Percentiles rank a stretch among this genome's conserved stretches.
phyloP scores from a whole-genome alignment of 2,329 filamentous ascomycete species.

The Pseudogymnoascus pannorum region DNA sequence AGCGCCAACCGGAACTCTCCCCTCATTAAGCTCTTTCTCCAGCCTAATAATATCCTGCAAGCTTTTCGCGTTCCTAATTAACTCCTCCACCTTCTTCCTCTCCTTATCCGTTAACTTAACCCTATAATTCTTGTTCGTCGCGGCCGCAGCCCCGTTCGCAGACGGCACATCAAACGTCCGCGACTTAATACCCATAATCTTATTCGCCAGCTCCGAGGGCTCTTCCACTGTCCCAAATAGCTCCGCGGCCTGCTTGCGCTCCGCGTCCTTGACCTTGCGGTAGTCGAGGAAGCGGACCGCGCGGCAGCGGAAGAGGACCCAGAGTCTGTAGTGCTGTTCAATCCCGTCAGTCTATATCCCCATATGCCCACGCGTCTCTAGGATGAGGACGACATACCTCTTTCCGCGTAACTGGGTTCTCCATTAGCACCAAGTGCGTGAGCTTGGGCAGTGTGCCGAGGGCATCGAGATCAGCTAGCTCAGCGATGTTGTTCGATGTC shows the following conservation, averaged over 20 bases:
- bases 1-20: conserved; percentile 67
- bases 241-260: conserved; percentile 67
- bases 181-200: conserved; percentile 81
- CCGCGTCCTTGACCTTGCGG: conserved; percentile 79
- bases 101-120: conserved; percentile 85
- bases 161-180: conserved; percentile 58
- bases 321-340: conserved; percentile 78
- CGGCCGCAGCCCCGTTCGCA: conserved; percentile 37
- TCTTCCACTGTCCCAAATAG: conserved; percentile 75
- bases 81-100: conserved; percentile 73
- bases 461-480: conserved; percentile 84
- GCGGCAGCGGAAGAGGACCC: conserved; percentile 81
- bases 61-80: conserved; percentile 83
- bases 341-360: conserved; percentile 12
- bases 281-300: conserved; percentile 87
- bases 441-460: conserved; percentile 61
- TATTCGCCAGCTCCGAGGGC: conserved; percentile 72
- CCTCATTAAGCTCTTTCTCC: conserved; percentile 89
- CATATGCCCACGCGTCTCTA: neutral
- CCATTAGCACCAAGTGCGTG: conserved; percentile 72
- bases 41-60: conserved; percentile 82
- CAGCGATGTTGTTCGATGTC: conserved; percentile 71
- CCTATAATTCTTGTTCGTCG: conserved; percentile 57
- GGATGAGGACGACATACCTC: conserved; percentile 57
- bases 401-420: conserved; percentile 87